Conservation (phyloP, 148 eudicot genomes). For the Rhododendron vialii region DNA sequence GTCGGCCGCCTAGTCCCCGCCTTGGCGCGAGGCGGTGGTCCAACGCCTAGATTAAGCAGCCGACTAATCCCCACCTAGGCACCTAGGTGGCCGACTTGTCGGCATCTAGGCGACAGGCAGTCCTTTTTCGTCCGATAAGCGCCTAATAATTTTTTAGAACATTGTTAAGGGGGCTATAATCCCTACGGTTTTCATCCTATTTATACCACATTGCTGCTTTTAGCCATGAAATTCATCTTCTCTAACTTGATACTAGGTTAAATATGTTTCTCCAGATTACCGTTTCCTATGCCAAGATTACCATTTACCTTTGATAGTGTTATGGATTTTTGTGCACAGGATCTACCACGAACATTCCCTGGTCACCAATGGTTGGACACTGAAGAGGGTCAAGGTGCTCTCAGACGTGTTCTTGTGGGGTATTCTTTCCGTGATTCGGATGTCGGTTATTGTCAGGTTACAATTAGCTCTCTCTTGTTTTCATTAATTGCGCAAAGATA, state of each 20-base stretch:
- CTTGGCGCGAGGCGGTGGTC: neutral
- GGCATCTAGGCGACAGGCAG: too few species aligned
- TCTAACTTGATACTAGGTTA: neutral
- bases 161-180: neutral
- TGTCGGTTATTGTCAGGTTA: conserved; percentile 98
- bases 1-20: neutral
- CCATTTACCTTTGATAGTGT: neutral
- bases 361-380: conserved; percentile 98
- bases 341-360: conserved; percentile 91
- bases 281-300: neutral
- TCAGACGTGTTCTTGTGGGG: conserved; percentile 91
- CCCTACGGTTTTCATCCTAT: neutral
- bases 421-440: conserved; percentile 96
- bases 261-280: neutral
- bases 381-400: conserved; percentile 84
- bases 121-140: neutral
- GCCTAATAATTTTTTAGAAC: neutral
- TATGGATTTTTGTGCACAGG: conserved; percentile 40
- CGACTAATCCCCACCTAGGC: neutral
- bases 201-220: neutral
- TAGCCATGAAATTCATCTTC: neutral
- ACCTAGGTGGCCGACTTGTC: neutral
- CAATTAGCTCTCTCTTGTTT: conserved; percentile 5
- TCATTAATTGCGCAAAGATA: neutral
- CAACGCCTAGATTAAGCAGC: neutral